Evolutionary conservation across 371 early-diverging fungal species (phyloP).

Genomic region (Scutellospora calospora): DNA sequence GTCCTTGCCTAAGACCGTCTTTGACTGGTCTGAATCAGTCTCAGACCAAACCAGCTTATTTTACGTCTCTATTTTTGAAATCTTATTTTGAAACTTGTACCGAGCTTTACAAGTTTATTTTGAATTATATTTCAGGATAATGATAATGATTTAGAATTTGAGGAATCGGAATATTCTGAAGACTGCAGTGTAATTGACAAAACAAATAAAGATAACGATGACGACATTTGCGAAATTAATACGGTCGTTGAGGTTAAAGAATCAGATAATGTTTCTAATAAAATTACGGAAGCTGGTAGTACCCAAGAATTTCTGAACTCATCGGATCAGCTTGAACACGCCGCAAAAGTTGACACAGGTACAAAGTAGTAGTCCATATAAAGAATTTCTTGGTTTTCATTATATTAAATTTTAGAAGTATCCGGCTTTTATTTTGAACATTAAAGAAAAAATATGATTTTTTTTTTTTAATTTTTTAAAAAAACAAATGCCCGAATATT

Average conservation of each 20-base stretch:
- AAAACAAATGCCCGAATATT: too few relatives aligned
- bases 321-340: not conserved
- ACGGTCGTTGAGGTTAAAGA: constrained; percentile 45
- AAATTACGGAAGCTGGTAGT: constrained; percentile 9
- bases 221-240: constrained; percentile 45
- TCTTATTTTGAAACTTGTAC: not conserved
- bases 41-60: too few relatives aligned
- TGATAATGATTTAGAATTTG: constrained; percentile 43
- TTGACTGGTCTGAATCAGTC: too few relatives aligned
- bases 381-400: too few relatives aligned
- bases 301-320: too few relatives aligned
- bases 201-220: constrained; percentile 43
- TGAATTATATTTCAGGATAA: constrained; percentile 25
- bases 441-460: too few relatives aligned
- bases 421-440: too few relatives aligned
- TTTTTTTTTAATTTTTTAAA: too few relatives aligned
- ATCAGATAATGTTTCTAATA: constrained; percentile 44
- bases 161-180: constrained; percentile 42
- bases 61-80: not conserved
- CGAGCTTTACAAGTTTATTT: constrained; percentile 38
- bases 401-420: too few relatives aligned
- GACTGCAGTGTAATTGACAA: too few relatives aligned
- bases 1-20: too few relatives aligned
- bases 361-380: not conserved
- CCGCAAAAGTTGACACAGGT: too few relatives aligned